A percentile compares a stretch with the other conserved stretches of the same genome.
Conservation (phyloP, 345 rosid species). For the Syzygium jambos region DNA sequence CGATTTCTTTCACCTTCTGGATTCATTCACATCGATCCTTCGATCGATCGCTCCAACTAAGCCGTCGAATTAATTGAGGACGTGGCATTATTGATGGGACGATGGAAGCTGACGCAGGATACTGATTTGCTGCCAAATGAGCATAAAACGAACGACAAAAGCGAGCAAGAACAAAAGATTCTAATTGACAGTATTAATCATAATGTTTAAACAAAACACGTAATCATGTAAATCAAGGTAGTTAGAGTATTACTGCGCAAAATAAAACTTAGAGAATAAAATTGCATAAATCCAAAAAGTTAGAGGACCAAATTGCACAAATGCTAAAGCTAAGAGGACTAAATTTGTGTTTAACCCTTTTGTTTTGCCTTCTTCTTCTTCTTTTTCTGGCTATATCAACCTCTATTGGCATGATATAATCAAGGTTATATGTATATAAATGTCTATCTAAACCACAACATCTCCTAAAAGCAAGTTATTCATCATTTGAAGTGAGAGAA, state of each 20-base stretch:
- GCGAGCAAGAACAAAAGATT: too few species aligned
- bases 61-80: neutral
- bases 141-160: neutral
- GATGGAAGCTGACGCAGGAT: accelerated
- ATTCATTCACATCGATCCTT: neutral
- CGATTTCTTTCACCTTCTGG: neutral
- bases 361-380: neutral
- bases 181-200: neutral
- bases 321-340: neutral
- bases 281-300: neutral
- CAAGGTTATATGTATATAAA: neutral
- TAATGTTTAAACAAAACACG: accelerated
- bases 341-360: neutral
- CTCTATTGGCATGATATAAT: neutral
- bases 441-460: too few species aligned
- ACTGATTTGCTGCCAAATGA: neutral
- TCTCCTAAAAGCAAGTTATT: neutral
- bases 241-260: neutral
- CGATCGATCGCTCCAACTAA: neutral
- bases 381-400: neutral
- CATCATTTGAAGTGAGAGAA: neutral
- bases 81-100: accelerated
- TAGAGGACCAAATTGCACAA: neutral
- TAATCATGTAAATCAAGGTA: neutral
- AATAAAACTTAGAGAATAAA: neutral